Conservation (phyloP, 257 asterid genomes). For the Jaltomata sinuosa region DNA sequence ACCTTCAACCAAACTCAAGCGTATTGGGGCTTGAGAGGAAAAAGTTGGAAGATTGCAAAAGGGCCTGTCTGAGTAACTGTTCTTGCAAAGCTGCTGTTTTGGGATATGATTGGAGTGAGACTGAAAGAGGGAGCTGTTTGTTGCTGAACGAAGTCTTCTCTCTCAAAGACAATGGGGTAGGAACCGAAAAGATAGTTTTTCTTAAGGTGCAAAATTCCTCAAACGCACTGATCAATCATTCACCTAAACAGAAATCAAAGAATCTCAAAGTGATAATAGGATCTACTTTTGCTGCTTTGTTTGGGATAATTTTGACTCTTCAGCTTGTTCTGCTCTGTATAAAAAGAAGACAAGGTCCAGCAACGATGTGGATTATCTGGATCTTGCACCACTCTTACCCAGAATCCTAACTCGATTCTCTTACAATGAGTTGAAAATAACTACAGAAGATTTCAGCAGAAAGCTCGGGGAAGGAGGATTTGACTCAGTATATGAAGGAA, state of each 20-base stretch:
- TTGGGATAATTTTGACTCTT: neutral
- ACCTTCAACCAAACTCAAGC: neutral
- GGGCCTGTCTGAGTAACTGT: neutral
- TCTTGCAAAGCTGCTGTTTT: slow-evolving; percentile 1
- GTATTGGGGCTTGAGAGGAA: neutral
- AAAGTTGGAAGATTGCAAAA: neutral
- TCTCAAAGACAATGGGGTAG: too few relatives aligned
- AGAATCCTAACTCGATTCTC: neutral
- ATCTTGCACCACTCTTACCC: neutral
- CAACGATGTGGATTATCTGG: neutral
- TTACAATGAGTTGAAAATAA: neutral
- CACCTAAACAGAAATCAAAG: too few relatives aligned
- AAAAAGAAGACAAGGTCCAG: neutral
- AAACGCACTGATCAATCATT: too few relatives aligned
- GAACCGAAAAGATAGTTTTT: too few relatives aligned
- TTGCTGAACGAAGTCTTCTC: neutral
- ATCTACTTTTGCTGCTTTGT: too few relatives aligned
- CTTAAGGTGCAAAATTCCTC: too few relatives aligned
- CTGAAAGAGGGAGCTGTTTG: neutral
- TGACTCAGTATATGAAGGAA: slow-evolving; percentile 11
- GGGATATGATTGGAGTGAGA: neutral
- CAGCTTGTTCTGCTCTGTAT: neutral
- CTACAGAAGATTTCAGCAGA: slow-evolving; percentile 3
- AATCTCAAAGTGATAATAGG: too few relatives aligned
- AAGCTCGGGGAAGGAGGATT: slow-evolving; percentile 12